phyloP scores from a whole-genome alignment of 495 filamentous ascomycete species.

The Aspergillus hancockii region DNA sequence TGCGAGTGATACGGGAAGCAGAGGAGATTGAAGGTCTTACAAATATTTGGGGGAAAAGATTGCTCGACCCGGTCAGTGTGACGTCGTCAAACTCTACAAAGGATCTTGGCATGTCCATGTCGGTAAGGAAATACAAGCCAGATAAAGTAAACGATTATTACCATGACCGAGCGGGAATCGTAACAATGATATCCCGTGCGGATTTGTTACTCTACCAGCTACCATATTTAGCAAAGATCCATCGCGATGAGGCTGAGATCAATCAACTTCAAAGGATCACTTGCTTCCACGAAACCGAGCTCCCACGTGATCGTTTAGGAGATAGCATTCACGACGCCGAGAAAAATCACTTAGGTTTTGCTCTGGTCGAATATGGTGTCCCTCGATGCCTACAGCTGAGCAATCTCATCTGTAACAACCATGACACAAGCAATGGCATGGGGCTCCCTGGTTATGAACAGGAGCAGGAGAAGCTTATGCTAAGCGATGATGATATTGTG shows the following conservation, averaged over 20 bases:
- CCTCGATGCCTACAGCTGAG: not conserved
- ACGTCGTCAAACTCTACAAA: not conserved
- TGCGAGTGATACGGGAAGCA: constrained; percentile 73
- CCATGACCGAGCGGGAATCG: constrained; percentile 47
- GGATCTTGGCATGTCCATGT: constrained; percentile 7
- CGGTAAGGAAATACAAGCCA: not conserved
- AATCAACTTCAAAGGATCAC: constrained; percentile 70
- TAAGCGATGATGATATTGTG: constrained; percentile 97
- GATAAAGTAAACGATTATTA: constrained; percentile 17
- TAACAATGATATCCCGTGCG: constrained; percentile 59
- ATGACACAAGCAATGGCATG: constrained; percentile 13
- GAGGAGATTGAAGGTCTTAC: constrained; percentile 77
- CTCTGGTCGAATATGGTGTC: not conserved
- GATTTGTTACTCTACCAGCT: constrained; percentile 82
- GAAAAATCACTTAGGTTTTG: constrained; percentile 2
- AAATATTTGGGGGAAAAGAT: constrained; percentile 55
- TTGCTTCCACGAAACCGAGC: constrained; percentile 56
- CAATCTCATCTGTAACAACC: constrained; percentile 1
- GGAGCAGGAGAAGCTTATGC: constrained; percentile 60
- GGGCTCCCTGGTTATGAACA: constrained; percentile 11
- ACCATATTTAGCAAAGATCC: constrained; percentile 77
- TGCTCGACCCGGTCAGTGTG: not conserved
- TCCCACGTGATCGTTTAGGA: constrained; percentile 45
- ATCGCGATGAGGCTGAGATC: constrained; percentile 23
- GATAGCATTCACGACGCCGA: constrained; percentile 46